phyloP scores from a whole-genome alignment of 371 early-diverging fungal species.

The Lichtheimia corymbifera region DNA sequence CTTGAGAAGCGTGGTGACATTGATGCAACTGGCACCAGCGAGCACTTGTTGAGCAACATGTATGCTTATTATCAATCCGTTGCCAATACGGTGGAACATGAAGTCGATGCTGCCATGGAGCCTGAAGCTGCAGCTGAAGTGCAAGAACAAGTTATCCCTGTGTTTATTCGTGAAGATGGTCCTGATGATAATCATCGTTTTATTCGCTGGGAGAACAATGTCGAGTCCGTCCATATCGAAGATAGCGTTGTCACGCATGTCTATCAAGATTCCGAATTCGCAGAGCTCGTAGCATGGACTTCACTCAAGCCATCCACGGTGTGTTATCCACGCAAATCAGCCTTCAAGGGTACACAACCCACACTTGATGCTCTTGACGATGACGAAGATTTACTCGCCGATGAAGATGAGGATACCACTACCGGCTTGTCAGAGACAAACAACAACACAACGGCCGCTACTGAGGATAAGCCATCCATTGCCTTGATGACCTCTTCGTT shows the following conservation, averaged over 20 bases:
- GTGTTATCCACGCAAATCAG: conserved; percentile 22
- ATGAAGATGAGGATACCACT: conserved; percentile 8
- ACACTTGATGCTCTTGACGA: conserved; percentile 20
- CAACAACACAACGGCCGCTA: conserved; percentile 1
- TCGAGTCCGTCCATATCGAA: conserved; percentile 36
- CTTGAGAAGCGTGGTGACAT: conserved; percentile 17
- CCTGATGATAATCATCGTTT: conserved; percentile 28
- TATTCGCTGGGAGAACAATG: conserved; percentile 43
- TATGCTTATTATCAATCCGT: conserved; percentile 31
- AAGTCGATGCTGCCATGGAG: conserved; percentile 21
- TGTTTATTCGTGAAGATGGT: conserved; percentile 32
- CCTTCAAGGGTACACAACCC: conserved; percentile 9
- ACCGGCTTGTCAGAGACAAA: neutral
- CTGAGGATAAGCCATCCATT: conserved; percentile 22
- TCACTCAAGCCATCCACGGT: conserved; percentile 20
- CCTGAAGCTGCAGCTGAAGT: conserved; percentile 29
- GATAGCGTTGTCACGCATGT: conserved; percentile 35
- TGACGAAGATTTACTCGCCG: conserved; percentile 4
- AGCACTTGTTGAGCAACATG: conserved; percentile 30
- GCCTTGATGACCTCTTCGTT: conserved; percentile 63
- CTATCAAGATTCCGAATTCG: conserved; percentile 42
- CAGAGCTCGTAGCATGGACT: conserved; percentile 31
- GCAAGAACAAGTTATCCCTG: conserved; percentile 29
- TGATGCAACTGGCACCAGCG: conserved; percentile 11
- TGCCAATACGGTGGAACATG: conserved; percentile 19